phyloP scores from a whole-genome alignment of 73 alveolate genomes.

The Paramecium biaurelia region DNA sequence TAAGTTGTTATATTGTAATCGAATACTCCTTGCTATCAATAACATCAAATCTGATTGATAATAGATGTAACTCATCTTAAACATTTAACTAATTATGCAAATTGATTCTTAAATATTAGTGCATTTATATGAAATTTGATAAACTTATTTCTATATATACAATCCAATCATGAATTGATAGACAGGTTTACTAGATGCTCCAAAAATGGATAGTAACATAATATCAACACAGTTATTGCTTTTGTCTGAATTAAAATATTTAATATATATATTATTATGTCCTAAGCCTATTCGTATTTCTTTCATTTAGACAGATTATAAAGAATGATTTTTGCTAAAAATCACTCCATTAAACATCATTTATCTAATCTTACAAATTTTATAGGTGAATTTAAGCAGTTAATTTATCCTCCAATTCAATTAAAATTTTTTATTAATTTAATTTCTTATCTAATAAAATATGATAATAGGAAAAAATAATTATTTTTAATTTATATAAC shows the following conservation, averaged over 20 bases:
- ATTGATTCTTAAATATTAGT: not conserved
- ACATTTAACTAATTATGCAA: not conserved
- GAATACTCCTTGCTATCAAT: not conserved
- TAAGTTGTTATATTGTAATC: not conserved
- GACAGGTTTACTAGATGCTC: not conserved
- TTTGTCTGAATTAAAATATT: not conserved
- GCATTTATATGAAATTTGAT: not conserved
- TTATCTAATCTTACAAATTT: not conserved
- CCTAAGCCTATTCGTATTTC: not conserved
- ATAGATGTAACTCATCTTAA: not conserved
- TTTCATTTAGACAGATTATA: not conserved
- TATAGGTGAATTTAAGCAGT: not conserved
- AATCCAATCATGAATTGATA: not conserved
- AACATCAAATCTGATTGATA: not conserved
- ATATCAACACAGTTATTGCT: not conserved
- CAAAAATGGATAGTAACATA: not conserved
- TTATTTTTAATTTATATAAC: no score
- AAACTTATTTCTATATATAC: not conserved
- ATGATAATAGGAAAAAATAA: no score
- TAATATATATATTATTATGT: not conserved
- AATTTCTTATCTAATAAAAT: not conserved
- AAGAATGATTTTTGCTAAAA: not conserved
- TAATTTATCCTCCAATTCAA: not conserved
- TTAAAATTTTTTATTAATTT: not conserved
- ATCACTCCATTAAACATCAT: not conserved